phyloP scores from a whole-genome alignment of 345 rosid genomes.

The Citrus trifoliata region DNA sequence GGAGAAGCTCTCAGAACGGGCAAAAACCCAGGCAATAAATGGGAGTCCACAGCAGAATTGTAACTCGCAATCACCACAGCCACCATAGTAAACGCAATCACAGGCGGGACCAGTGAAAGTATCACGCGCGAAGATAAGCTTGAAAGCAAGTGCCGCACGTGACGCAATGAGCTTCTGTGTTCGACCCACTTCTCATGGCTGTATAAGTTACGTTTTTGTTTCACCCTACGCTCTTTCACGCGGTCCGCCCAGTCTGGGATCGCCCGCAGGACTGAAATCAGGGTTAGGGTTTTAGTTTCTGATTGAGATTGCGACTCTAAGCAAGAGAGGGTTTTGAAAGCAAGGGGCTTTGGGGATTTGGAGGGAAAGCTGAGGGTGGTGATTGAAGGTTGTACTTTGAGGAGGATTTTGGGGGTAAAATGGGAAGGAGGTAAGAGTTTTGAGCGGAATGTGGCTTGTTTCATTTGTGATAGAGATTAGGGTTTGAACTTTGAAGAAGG shows the following conservation, averaged over 20 bases:
- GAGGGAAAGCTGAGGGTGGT: constrained; percentile 23
- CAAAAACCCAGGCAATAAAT: constrained; percentile 58
- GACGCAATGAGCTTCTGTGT: constrained; percentile 88
- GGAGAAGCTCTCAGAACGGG: constrained; percentile 76
- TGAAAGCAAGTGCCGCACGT: constrained; percentile 71
- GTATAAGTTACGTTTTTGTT: constrained; percentile 65
- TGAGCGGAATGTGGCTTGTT: constrained; percentile 31
- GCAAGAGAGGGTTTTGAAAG: constrained; percentile 27
- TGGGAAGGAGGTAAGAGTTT: constrained; percentile 36
- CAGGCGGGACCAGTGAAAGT: constrained; percentile 86
- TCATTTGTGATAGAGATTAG: constrained; percentile 36
- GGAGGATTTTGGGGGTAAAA: constrained; percentile 28
- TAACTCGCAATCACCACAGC: constrained; percentile 61
- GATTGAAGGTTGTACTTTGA: constrained; percentile 13
- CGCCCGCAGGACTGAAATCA: constrained; percentile 57
- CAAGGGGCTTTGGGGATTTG: constrained; percentile 21
- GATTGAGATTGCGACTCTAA: constrained; percentile 19
- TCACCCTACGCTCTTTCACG: constrained; percentile 80
- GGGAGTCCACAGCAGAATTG: constrained; percentile 60
- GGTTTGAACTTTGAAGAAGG: constrained; percentile 20
- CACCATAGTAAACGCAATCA: constrained; percentile 62
- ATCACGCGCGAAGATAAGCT: constrained; percentile 78
- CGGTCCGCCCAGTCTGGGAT: constrained; percentile 90
- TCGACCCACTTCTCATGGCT: constrained; percentile 77
- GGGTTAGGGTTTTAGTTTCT: constrained; percentile 17